Conservation (phyloP, 225 moss, liverwort and hornwort genomes). For the Pseudisothecium myosuroides region DNA sequence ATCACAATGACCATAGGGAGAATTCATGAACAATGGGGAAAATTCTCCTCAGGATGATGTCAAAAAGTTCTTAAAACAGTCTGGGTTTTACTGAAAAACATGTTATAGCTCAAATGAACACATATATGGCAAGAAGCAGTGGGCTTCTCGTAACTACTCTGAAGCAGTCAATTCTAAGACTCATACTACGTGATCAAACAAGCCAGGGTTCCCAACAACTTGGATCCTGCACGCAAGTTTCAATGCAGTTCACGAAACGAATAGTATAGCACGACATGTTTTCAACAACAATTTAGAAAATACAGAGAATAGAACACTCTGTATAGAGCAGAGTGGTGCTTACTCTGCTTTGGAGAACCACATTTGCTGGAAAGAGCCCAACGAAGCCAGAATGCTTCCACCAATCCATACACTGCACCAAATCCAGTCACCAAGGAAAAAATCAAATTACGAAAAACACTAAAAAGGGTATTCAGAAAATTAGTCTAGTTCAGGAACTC, state of each 20-base stretch:
- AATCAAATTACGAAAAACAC: background rate
- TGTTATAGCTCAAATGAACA: background rate
- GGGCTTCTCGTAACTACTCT: background rate
- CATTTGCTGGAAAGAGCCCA: conserved; percentile 98
- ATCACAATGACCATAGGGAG: background rate
- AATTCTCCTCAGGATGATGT: background rate
- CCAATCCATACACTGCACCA: conserved; percentile 82
- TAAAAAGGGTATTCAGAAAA: background rate
- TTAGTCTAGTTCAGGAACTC: background rate
- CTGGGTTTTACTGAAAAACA: background rate
- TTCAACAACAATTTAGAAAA: background rate
- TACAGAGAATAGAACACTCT: background rate
- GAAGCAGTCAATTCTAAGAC: background rate
- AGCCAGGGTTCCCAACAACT: background rate
- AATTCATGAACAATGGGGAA: background rate
- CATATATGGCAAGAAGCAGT: background rate
- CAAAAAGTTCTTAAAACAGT: background rate
- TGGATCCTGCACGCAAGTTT: background rate
- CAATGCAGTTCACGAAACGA: background rate
- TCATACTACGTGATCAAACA: background rate
- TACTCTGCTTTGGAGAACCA: conserved; percentile 98
- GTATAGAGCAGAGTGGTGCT: background rate
- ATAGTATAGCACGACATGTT: background rate
- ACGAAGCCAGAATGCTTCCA: conserved; percentile 90
- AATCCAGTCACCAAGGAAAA: background rate